Evolutionary conservation across 1,284 basidiomycete genomes (phyloP), one percentile per base, ranked within the genome.

Genomic region (Naganishia sp.): DNA sequence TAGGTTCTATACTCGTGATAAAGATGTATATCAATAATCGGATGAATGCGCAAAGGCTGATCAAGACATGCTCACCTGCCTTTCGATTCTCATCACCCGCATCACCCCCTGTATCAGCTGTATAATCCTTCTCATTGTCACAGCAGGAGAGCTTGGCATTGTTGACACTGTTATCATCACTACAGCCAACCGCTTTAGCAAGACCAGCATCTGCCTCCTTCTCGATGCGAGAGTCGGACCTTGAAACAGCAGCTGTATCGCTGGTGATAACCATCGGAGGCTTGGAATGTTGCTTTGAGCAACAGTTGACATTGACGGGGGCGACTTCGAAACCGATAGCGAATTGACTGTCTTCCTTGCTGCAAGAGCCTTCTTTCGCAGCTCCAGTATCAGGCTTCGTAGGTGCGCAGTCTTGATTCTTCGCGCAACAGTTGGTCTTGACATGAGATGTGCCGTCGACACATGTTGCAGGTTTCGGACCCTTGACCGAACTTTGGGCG

Each of bases 1-100:
- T 50, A 50, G 48, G n/a, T 50, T 50, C 48, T 50, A 50, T 50
- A 50, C 48, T 50, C 48, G 48, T 50, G 48, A 50, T 50, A 50
- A 50, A 50, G 48, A 50, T 50, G 48, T 50, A 50, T 13, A 50
- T 50, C 48, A 21, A 50, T 25, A 50, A 50, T 50, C 48, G 48
- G 48, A 50, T 21, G n/a, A 50, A 50, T n/a, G 48, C 48, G 48
- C n/a, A 50, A 50, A 25, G 48, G 23, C 16, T 23, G 48, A 25
- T 50, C n/a, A 50, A 50, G 48, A 50, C 48, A 50, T 50, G 48
- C 48, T 50, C 48, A 50, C 48, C 48, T 23, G n/a, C 48, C 48
- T 50, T 25, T 50, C 48, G 48, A 50, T n/a, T 5, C 48, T 50
- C 48, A 50, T 50, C 48, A 50, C 48, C 48, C 48, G 48, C 25